Evolutionary conservation across 768 basidiomycete genomes (phyloP).

Genomic region (Mycena filopes): DNA sequence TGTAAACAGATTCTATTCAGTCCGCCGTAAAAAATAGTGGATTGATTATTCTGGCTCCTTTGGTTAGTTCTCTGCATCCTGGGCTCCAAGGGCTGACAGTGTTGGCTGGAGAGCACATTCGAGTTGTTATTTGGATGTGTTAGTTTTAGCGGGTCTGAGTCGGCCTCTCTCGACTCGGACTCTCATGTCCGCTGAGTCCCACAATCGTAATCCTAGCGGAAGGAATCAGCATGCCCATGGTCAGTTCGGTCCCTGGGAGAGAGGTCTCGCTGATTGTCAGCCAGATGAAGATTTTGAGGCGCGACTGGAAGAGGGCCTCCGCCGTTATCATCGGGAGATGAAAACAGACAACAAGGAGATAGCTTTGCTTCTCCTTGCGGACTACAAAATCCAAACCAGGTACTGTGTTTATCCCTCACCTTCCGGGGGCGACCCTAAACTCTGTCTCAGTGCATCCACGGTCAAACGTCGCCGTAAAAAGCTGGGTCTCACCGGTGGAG

Average conservation of each 20-base stretch:
- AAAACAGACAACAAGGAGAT: constrained; percentile 35
- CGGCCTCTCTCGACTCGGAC: no score
- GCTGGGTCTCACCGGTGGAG: constrained; percentile 24
- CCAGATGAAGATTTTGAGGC: constrained; percentile 31
- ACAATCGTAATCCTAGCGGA: constrained; percentile 33
- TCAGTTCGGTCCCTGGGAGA: not conserved
- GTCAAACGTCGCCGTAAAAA: constrained; percentile 31
- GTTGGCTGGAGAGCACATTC: no score
- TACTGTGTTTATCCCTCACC: constrained; percentile 14
- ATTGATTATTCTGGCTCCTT: no score
- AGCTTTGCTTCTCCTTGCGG: constrained; percentile 21
- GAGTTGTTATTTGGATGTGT: no score
- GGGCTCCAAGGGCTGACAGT: no score
- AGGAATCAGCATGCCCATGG: constrained; percentile 33
- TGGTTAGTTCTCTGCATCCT: no score
- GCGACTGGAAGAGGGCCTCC: constrained; percentile 26
- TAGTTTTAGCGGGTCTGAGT: no score
- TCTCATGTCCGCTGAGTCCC: constrained; percentile 13
- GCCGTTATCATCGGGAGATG: constrained; percentile 34
- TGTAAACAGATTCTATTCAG: no score
- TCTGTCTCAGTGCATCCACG: constrained; percentile 27
- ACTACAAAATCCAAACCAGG: constrained; percentile 26
- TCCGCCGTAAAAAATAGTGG: no score
- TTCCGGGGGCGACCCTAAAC: not conserved
- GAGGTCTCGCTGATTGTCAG: not conserved